Conservation (phyloP, 2,329 filamentous ascomycete species). For the Stachybotrys elegans region DNA sequence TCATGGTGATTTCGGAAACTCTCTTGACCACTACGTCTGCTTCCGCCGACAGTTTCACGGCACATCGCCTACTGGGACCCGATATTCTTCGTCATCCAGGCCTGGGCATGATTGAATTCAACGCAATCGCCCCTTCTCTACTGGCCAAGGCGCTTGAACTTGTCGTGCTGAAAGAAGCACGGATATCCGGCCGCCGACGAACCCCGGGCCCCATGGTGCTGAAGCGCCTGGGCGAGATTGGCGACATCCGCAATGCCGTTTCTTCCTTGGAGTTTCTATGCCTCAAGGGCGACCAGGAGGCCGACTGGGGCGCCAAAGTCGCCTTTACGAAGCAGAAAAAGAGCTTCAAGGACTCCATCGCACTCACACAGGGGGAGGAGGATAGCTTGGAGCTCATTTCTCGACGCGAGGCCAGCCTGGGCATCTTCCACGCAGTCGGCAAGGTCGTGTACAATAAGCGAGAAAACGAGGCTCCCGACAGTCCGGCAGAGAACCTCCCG, state of each 20-base stretch:
- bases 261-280: constrained; percentile 91
- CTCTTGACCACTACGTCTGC: constrained; percentile 80
- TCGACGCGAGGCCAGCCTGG: constrained; percentile 82
- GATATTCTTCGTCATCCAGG: constrained; percentile 79
- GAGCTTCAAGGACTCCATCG: constrained; percentile 47
- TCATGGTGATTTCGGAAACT: constrained; percentile 90
- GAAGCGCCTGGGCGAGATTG: constrained; percentile 75
- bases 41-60: constrained; percentile 85
- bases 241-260: constrained; percentile 89
- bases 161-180: constrained; percentile 79
- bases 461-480: constrained; percentile 44
- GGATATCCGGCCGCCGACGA: constrained; percentile 67
- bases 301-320: constrained; percentile 71
- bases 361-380: constrained; percentile 69
- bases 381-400: constrained; percentile 78
- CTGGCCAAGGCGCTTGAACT: constrained; percentile 79
- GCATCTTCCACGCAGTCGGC: constrained; percentile 93
- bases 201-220: constrained; percentile 77
- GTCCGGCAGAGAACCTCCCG: constrained; percentile 51
- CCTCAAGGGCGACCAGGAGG: constrained; percentile 69
- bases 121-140: constrained; percentile 80
- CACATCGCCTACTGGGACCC: constrained; percentile 80
- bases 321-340: constrained; percentile 66
- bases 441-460: constrained; percentile 97
- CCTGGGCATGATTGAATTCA: constrained; percentile 82